Base-by-base conservation (phyloP, 768 basidiomycete species). In the Tylopilus rubrobrunneus region DNA sequence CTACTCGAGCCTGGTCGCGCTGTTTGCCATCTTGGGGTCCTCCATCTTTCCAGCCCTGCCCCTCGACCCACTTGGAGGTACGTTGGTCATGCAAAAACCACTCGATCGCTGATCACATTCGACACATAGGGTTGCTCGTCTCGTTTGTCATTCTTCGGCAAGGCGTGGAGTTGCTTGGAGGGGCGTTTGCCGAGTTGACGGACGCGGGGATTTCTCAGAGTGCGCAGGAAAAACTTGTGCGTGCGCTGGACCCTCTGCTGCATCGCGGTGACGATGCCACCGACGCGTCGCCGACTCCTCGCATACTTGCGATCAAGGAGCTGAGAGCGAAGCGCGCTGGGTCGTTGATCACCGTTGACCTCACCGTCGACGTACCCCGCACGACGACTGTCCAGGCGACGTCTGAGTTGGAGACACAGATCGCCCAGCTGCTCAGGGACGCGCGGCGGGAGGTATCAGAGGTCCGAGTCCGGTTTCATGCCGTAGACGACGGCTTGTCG, bases 41-140 rank as follows among this genome's bases (percentile, higher is more conserved):
- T 90, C 90, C 76, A 76, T 84, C 59, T 89, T 89, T 69, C 93
- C 94, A 15, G 76, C 81, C n/a, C 66, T 91, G 50, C 89, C 97
- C 53, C 75, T 98, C 36, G 97, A 99, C 67, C 95, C 97, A 9
- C 78, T 99, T 34, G 97, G 97, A 58, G 96, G 96, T 84, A 62
- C 69, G 79, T 55, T 9, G 23, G 15, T 2, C 25, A 23, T 52
- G 29, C 31, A 52, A 19, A 19, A 21, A 19, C 43, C 1, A 17
- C 36, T 21, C 25, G 57, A 50, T 54, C 42, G 39, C 45, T 52
- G 31, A 67, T 45, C 42, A 51, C 29, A 17, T 53, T 25, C 3
- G 54, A 56, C 29, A 7, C 8, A 7, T 10, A 92, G 91, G 92
- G 25, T 71, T 97, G 19, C 62, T 94, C 46, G 92, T 96, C n/a